Conservation (phyloP, 768 basidiomycete genomes). For the Sistotremastrum suecicum region DNA sequence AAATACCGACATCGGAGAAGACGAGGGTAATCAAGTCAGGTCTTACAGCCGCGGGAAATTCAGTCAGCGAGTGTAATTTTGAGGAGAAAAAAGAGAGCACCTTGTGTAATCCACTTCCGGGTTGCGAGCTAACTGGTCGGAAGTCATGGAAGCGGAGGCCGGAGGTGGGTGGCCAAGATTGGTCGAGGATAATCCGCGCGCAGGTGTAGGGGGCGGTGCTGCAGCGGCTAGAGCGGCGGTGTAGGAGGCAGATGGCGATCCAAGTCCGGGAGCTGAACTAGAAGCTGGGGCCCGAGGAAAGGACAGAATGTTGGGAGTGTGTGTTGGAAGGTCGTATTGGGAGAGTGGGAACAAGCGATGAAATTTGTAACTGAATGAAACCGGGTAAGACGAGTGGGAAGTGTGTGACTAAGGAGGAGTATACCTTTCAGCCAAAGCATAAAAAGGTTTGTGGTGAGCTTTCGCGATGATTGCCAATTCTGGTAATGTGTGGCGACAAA, state of each 20-base stretch:
- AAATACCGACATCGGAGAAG: conserved; percentile 86
- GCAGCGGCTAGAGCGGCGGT: conserved; percentile 1
- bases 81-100: conserved; percentile 19
- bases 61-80: conserved; percentile 4
- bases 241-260: not conserved
- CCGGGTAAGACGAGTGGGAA: not conserved
- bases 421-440: conserved; percentile 85
- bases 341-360: conserved; percentile 90
- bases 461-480: conserved; percentile 92
- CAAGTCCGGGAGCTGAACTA: conserved; percentile 5
- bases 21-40: conserved; percentile 91
- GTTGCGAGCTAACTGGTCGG: conserved; percentile 68
- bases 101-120: conserved; percentile 93
- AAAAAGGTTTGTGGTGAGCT: conserved; percentile 89
- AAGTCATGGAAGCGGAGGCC: conserved; percentile 43
- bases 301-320: conserved; percentile 61
- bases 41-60: conserved; percentile 23
- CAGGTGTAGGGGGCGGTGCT: not conserved
- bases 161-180: not conserved
- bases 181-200: too few relatives aligned
- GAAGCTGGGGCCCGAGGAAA: conserved; percentile 32
- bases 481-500: too few relatives aligned
- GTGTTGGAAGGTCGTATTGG: conserved; percentile 77
- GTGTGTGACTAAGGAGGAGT: conserved; percentile 4
- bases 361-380: conserved; percentile 74